Evolutionary conservation across 306 rosid genomes (phyloP), one percentile per base, ranked within the genome.

Genomic region (Prinsepia uniflora): DNA sequence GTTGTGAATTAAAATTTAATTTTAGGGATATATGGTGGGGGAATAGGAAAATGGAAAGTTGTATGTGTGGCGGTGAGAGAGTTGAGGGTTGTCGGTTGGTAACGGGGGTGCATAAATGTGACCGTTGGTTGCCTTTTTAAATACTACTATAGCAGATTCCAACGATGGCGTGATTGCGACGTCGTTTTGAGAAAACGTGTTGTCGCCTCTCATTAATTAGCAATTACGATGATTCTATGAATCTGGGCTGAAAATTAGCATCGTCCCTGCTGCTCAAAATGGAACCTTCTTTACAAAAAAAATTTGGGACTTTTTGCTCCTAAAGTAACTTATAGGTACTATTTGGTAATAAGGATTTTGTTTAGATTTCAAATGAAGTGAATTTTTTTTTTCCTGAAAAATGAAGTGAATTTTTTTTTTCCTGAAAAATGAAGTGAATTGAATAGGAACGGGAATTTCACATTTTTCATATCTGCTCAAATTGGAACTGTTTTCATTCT

Each of bases 21-120:
- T 61, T 36, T 17, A 22, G 65, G 65, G 65, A 61, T 61, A 39
- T 39, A 14, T 61, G 65, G 46, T 46, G 53, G 40, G 44, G 53
- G 20, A 36, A 2, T 64, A 11, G 69, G 19, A 39, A 49, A 48
- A 30, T 47, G 56, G 41, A 47, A 39, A 17, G 59, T 50, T 15
- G 54, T 4, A 47, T 63, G 41, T 50, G 59, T 67, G 59, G 41
- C 19, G 69, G 41, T 10, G 54, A 20, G 69, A 44, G 10, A 19
- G 13, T 19, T 20, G 12, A 15, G 66, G 22, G 46, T 9, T 17
- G 47, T 39, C 22, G 65, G 65, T 39, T 10, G 47, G 24, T n/a
- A 34, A 61, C 18, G 39, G 5, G 50, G 30, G 10, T 22, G 50
- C 15, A 1, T 63, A 22, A 65, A 65, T 43, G 19, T 6, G 36